phyloP scores from a whole-genome alignment of 352 stramenopile genomes.

The Aphanomyces euteiches region DNA sequence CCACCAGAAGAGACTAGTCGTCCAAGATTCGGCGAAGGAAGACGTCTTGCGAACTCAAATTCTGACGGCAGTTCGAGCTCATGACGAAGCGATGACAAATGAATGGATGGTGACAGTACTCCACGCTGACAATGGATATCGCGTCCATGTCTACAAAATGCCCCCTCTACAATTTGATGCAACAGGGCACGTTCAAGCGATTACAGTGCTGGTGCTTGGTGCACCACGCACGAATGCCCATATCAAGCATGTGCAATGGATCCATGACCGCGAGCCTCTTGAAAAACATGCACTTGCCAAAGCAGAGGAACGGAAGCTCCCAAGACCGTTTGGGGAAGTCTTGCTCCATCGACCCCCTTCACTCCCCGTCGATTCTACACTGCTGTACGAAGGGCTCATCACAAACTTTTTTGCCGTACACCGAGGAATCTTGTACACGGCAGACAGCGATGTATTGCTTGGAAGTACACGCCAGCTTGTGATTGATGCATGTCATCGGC shows the following conservation, averaged over 20 bases:
- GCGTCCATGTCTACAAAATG: conserved; percentile 58
- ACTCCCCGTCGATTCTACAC: background rate
- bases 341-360: conserved; percentile 40
- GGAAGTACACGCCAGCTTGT: conserved; percentile 66
- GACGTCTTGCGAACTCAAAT: background rate
- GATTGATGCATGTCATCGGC: conserved; percentile 48
- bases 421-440: conserved; percentile 46
- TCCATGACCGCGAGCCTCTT: conserved; percentile 48
- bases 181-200: conserved; percentile 17
- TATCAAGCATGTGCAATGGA: conserved; percentile 76
- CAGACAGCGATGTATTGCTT: conserved; percentile 42
- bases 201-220: conserved; percentile 54
- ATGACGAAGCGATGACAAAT: background rate
- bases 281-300: conserved; percentile 40
- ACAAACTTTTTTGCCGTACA: conserved; percentile 79
- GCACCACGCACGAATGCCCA: conserved; percentile 39
- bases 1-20: conserved; percentile 10
- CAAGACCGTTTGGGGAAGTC: conserved; percentile 49
- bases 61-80: background rate
- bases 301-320: conserved; percentile 24
- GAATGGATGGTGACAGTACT: conserved; percentile 58
- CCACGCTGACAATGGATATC: conserved; percentile 40
- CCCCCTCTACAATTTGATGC: conserved; percentile 34
- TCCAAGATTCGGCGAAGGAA: background rate
- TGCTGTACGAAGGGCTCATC: conserved; percentile 66